Conservation (phyloP, 2,329 filamentous ascomycete species). For the Pseudogymnoascus sp. region DNA sequence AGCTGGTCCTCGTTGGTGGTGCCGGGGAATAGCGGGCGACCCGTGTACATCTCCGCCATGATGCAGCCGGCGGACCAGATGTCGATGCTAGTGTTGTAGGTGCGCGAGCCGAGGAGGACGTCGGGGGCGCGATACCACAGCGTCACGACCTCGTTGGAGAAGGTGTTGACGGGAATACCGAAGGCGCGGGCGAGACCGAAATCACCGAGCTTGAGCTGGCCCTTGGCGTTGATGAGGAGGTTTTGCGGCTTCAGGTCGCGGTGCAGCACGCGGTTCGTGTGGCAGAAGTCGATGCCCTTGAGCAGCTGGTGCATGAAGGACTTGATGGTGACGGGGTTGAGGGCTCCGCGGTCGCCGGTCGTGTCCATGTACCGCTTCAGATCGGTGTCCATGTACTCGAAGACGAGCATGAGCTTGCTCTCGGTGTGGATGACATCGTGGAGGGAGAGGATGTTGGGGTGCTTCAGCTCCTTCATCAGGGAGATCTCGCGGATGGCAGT, state of each 20-base stretch:
- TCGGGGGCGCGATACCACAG: slow-evolving; percentile 97
- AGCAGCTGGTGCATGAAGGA: slow-evolving; percentile 98
- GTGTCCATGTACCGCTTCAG: slow-evolving; percentile 99
- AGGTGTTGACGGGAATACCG: slow-evolving; percentile 95
- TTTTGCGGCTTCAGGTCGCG: slow-evolving; percentile 96
- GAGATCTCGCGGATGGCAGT: slow-evolving; percentile 98
- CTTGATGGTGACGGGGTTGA: slow-evolving; percentile 88
- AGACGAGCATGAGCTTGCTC: slow-evolving; percentile 99
- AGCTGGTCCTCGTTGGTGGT: slow-evolving; percentile 98
- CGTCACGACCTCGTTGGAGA: slow-evolving; percentile 95
- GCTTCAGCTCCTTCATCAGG: slow-evolving; percentile 98
- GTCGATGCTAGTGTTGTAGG: slow-evolving; percentile 99
- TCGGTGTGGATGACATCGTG: slow-evolving; percentile 99
- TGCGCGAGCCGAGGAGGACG: slow-evolving; percentile 84
- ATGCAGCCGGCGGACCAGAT: slow-evolving; percentile 99
- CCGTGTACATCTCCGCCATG: slow-evolving; percentile 99
- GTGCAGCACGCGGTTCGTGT: slow-evolving; percentile 92
- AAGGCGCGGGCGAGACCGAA: slow-evolving; percentile 92
- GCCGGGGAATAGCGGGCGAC: slow-evolving; percentile 87
- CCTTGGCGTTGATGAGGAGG: slow-evolving; percentile 86
- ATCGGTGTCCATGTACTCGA: slow-evolving; percentile 98
- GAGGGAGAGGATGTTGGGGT: slow-evolving; percentile 94
- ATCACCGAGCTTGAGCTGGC: slow-evolving; percentile 84
- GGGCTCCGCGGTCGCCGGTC: slow-evolving; percentile 75
- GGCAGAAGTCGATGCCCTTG: slow-evolving; percentile 93